Evolutionary conservation across 257 asterid species (phyloP).

Genomic region (Solanum dulcamara): DNA sequence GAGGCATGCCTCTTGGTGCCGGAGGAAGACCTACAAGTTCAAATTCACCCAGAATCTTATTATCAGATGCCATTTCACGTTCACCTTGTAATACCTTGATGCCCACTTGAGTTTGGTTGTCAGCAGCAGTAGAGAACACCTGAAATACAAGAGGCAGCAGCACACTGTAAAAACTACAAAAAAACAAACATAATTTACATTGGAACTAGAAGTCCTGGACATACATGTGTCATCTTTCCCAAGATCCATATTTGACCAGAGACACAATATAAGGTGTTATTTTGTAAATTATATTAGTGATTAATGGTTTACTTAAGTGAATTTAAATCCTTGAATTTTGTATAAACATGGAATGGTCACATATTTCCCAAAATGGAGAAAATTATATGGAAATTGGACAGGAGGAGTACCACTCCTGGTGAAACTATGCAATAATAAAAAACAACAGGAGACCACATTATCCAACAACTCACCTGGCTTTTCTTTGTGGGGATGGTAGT

Average conservation of each 20-base stretch:
- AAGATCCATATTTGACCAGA: background rate
- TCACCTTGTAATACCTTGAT: constrained; percentile 56
- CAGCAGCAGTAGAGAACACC: constrained; percentile 45
- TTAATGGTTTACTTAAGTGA: background rate
- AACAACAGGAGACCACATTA: background rate
- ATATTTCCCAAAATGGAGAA: background rate
- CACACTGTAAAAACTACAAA: background rate
- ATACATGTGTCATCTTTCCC: background rate
- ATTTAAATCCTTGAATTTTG: background rate
- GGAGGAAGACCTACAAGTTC: constrained; percentile 79
- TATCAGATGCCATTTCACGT: constrained; percentile 73
- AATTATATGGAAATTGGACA: background rate
- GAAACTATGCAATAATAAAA: background rate
- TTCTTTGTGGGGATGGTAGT: constrained; percentile 78
- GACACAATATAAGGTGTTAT: background rate
- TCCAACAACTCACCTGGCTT: constrained; percentile 35
- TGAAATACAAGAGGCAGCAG: background rate
- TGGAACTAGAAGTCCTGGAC: background rate
- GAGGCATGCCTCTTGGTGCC: constrained; percentile 77
- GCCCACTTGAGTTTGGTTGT: constrained; percentile 40
- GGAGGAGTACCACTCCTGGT: background rate
- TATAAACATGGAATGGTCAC: background rate
- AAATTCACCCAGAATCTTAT: constrained; percentile 70
- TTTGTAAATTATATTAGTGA: background rate
- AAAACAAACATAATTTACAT: background rate